Evolutionary conservation across 176 grass and related monocot species (phyloP), one percentile per base, ranked within the genome.

Genomic region (Pontederia paniculata): DNA sequence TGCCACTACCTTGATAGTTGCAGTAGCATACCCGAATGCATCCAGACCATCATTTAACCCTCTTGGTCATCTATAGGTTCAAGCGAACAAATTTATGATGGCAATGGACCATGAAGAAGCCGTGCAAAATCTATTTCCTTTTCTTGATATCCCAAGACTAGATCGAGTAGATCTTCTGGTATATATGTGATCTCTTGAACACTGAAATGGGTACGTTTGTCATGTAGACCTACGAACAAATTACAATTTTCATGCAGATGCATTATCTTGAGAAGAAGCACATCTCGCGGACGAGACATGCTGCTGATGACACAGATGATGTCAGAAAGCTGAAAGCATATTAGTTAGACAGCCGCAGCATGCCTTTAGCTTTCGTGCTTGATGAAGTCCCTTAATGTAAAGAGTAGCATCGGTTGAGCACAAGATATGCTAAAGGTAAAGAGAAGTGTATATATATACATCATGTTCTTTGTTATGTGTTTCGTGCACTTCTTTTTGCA

Each of bases 301-400:
- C 17, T 15, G 10, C 55, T 58, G 55, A 58, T 15, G 47, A 44
- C 44, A 31, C 63, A 21, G 67, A 50, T 52, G 44, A 21, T 2
- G 25, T 31, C 25, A 5, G 25, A 31, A 31, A 31, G 25, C 25
- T 31, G 25, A 1, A 31, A 5, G 25, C 5, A 31, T 1, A 31
- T 31, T 5, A 19, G 45, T 47, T 48, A n/a, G 52, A 11, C 3
- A n/a, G 49, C 21, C 15, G 68, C 42, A 21, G 63, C 44, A 58
- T 23, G 66, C 45, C 65, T 76, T 52, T 76, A 1, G 21, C 37
- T 49, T 19, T 22, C 52, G 54, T 42, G 18, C 73, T 76, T 31
- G 73, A 76, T 57, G 62, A 68, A 45, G 23, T 76, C 44, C 73
- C 68, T 54, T 76, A 9, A 42, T 76, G 17, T 62, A 76, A 45